These are phyloP conservation scores for Neurospora pannonica DNA, from an alignment of 495 filamentous ascomycete species.

Conservation along the genomic window DNA sequence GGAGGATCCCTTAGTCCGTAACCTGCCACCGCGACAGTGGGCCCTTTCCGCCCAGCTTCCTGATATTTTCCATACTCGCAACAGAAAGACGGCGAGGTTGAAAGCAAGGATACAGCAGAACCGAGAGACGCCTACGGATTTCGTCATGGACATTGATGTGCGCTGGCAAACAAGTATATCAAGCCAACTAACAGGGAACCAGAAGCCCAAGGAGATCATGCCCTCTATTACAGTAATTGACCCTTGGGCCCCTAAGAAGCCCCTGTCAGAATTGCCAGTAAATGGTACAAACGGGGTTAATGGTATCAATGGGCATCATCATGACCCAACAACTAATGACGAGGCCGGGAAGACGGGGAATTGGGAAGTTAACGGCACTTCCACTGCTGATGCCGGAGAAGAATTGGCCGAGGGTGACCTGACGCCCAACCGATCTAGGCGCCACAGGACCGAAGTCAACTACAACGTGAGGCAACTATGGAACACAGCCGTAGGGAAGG, in stretches of 20 bases:
- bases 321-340: slow-evolving; percentile 4
- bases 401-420: slow-evolving; percentile 8
- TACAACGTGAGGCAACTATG: slow-evolving; percentile 44
- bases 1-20: slow-evolving; percentile 11
- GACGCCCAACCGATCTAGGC: slow-evolving; percentile 31
- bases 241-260: slow-evolving; percentile 17
- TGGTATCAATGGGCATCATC: slow-evolving; percentile 13
- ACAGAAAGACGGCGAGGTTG: slow-evolving; percentile 27
- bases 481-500: slow-evolving; percentile 37
- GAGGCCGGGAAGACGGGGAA: slow-evolving; percentile 22
- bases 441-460: slow-evolving; percentile 33
- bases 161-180: slow-evolving; percentile 32
- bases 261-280: slow-evolving; percentile 18
- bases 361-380: slow-evolving; percentile 4
- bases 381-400: not conserved
- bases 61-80: slow-evolving; percentile 29
- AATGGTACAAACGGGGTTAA: slow-evolving; percentile 16
- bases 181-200: slow-evolving; percentile 9
- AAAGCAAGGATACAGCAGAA: slow-evolving; percentile 25
- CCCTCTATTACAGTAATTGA: slow-evolving; percentile 22
- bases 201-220: slow-evolving; percentile 19
- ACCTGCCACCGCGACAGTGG: slow-evolving; percentile 25
- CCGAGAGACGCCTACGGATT: slow-evolving; percentile 22
- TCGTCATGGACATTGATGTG: slow-evolving; percentile 37
- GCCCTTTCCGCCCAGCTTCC: slow-evolving; percentile 28